Evolutionary conservation across 2,329 filamentous ascomycete genomes (phyloP), one percentile per base, ranked within the genome.

Genomic region (Diaporthe sp.): DNA sequence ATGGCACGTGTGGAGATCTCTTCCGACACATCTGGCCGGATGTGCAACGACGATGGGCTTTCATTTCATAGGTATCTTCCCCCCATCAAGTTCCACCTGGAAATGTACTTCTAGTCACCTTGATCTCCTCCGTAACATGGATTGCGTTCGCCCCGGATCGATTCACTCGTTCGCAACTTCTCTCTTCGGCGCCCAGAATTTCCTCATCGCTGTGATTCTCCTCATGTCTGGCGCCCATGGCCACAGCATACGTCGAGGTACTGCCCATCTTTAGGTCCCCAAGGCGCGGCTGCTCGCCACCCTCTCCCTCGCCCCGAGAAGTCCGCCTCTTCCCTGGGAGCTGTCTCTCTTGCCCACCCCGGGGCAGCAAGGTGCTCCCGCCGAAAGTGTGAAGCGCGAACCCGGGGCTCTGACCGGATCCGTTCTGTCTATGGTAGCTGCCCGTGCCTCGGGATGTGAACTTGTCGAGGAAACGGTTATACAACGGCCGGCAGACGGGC

Each of bases 401-500:
- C 2, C n/a, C 33, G 33, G 33, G 33, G 7, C 2, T 30, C 30
- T 52, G 45, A 5, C 64, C 33, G n/a, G 17, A 33, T 4, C 22
- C 25, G 64, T 25, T 19, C 4, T 69, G 25, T 25, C n/a, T 42
- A 22, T 55, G 2, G 50, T 69, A 69, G 47, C 22, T 42, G n/a
- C 52, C 66, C 10, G 33, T 55, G 8, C n/a, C 35, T 13, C n/a
- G 30, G 3, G 47, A 52, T 30, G 33, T 28, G n/a, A 55, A 54
- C n/a, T 8, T 40, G 33, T 40, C 47, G 50, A 72, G n/a, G 40
- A 58, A 54, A 25, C 71, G 69, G 58, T 75, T 76, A 58, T 75
- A 84, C 0, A 84, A 75, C 0, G 83, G 83, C 0, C 82, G 80
- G 25, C 82, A 82, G n/a, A 84, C 80, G 6, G 83, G 81, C 3